Evolutionary conservation across 2,329 filamentous ascomycete genomes (phyloP), one percentile per base, ranked within the genome.

Genomic region (Ascochyta clinopodiicola): DNA sequence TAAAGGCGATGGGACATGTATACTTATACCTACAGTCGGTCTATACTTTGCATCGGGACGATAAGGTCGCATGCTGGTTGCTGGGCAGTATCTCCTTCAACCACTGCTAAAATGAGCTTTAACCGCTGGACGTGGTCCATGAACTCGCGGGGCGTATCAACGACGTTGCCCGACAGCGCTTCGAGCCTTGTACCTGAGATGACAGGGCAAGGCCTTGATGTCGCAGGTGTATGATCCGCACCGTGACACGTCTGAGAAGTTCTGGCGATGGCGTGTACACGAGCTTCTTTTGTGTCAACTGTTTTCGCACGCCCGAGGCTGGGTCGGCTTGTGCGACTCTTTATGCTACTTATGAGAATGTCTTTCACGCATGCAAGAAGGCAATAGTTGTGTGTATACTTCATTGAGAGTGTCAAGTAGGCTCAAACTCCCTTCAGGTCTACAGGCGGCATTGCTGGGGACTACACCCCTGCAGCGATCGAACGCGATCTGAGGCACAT

Each of bases 401-500:
- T 31, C 10, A 5, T 13, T 2, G 6, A 31, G 29, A 31, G 29
- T 31, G 29, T 13, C 12, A 4, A 5, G 29, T 31, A 13, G 29
- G 12, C 12, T 13, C 12, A 31, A 31, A 31, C 29, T 5, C 12
- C 15, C 15, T 10, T 12, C 4, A 17, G 8, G 5, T 8, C 32
- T 6, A 35, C 32, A 17, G n/a, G 32, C 21, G 36, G 12, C 10
- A 40, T 15, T 21, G 25, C 22, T 21, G 21, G 8, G 13, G 27
- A 21, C 21, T 29, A 22, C 2, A 40, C 29, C 42, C 46, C 22
- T 40, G 36, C 17, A 24, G 40, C 52, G 52, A 56, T 56, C 52
- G 45, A 29, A 36, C 46, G 29, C 32, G 32, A 21, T 32, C 40
- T 56, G 52, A 56, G 31, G 42, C 52, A 51, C 37, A n/a, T 7